phyloP scores from a whole-genome alignment of 495 filamentous ascomycete species.

The Xylaria bambusicola region DNA sequence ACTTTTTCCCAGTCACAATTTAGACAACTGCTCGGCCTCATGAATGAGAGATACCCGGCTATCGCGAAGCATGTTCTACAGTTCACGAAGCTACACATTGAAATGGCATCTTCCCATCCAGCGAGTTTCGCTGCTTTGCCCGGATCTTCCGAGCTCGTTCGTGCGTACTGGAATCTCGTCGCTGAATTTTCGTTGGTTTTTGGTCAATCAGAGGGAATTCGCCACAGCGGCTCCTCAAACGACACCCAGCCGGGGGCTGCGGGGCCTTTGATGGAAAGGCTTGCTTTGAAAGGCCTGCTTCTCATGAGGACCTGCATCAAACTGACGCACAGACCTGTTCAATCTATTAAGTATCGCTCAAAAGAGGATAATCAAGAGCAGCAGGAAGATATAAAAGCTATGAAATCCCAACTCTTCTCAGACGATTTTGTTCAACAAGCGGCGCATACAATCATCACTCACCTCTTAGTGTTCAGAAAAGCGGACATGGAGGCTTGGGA shows the following conservation, averaged over 20 bases:
- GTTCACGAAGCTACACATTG: constrained; percentile 85
- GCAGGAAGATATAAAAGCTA: constrained; percentile 58
- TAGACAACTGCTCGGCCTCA: constrained; percentile 61
- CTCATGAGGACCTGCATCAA: constrained; percentile 80
- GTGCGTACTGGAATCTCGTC: constrained; percentile 81
- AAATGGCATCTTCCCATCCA: constrained; percentile 75
- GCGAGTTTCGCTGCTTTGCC: constrained; percentile 80
- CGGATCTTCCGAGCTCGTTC: constrained; percentile 70
- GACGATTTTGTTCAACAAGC: constrained; percentile 72
- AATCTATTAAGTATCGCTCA: constrained; percentile 79
- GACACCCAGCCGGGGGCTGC: constrained; percentile 54
- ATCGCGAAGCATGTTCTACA: constrained; percentile 87
- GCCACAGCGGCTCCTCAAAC: constrained; percentile 47
- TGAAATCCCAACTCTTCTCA: constrained; percentile 74
- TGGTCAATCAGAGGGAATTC: constrained; percentile 50
- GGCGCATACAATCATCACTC: constrained; percentile 79
- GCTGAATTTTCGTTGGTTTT: constrained; percentile 73
- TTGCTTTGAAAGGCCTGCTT: constrained; percentile 77
- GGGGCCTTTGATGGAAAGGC: constrained; percentile 66
- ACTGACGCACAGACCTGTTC: constrained; percentile 76
- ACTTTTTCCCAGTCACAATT: constrained; percentile 68
- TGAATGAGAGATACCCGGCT: constrained; percentile 51
- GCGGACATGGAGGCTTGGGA: constrained; percentile 87
- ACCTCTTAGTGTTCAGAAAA: constrained; percentile 85
- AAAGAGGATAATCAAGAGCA: constrained; percentile 70